A percentile compares a stretch with the other conserved stretches of the same genome.
phyloP scores from a whole-genome alignment of 306 rosid genomes.

The Cicer cuneatum region DNA sequence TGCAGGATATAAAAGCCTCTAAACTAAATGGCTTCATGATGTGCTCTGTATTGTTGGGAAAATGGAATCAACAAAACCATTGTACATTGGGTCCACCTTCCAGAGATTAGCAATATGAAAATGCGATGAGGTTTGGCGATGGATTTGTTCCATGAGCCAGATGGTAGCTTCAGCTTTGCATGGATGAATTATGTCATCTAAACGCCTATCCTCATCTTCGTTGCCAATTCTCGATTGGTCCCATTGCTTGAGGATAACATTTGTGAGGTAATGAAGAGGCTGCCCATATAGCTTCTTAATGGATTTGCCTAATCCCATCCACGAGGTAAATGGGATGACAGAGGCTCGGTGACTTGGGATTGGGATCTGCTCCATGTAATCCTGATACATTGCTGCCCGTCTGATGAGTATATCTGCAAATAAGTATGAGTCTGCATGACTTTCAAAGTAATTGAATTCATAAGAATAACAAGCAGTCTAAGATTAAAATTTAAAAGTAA shows the following conservation, averaged over 20 bases:
- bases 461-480: conserved; percentile 10
- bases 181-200: conserved; percentile 80
- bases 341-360: conserved; percentile 78
- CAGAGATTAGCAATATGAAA: conserved; percentile 70
- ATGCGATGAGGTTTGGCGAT: conserved; percentile 73
- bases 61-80: conserved; percentile 72
- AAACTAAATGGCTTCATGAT: conserved; percentile 44
- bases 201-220: conserved; percentile 62
- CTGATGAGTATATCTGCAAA: conserved; percentile 61
- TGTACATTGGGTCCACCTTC: conserved; percentile 70
- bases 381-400: conserved; percentile 93
- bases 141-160: conserved; percentile 92
- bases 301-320: conserved; percentile 86
- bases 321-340: conserved; percentile 74
- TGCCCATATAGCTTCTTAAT: conserved; percentile 82
- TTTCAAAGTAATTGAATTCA: conserved; percentile 6
- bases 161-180: conserved; percentile 83
- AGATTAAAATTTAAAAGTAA: not conserved
- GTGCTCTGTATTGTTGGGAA: conserved; percentile 55
- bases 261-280: conserved; percentile 93
- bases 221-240: conserved; percentile 79
- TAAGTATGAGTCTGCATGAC: conserved; percentile 25
- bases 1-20: conserved; percentile 36
- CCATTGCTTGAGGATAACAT: conserved; percentile 82
- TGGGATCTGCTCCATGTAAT: conserved; percentile 82